phyloP scores from a whole-genome alignment of 352 stramenopile species.

The Pythium aquatile region DNA sequence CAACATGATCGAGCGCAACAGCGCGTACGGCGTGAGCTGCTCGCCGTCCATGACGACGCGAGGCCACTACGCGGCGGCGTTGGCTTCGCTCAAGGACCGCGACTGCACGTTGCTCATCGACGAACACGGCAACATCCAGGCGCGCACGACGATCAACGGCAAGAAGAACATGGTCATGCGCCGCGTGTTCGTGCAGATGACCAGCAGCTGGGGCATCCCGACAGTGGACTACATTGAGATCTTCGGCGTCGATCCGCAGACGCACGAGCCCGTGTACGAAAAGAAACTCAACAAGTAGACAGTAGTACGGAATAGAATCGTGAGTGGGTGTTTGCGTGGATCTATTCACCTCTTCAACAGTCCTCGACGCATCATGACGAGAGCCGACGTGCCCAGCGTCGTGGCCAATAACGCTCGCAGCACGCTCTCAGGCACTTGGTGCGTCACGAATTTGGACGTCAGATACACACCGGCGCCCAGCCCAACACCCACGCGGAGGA shows the following conservation, averaged over 20 bases:
- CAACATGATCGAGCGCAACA: conserved; percentile 86
- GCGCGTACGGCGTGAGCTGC: conserved; percentile 64
- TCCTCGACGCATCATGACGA: conserved; percentile 76
- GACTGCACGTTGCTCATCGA: conserved; percentile 60
- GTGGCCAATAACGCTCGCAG: conserved; percentile 64
- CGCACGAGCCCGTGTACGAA: conserved; percentile 67
- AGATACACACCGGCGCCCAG: conserved; percentile 61
- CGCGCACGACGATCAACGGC: conserved; percentile 67
- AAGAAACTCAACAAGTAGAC: conserved; percentile 82
- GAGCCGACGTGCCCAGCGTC: conserved; percentile 58
- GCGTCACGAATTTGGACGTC: conserved; percentile 82
- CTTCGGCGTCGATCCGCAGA: conserved; percentile 67
- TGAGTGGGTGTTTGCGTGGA: neutral
- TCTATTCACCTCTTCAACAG: conserved; percentile 32
- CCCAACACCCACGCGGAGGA: conserved; percentile 54
- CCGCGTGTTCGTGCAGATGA: conserved; percentile 84
- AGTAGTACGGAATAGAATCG: neutral
- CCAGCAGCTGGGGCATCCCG: conserved; percentile 76
- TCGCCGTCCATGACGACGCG: conserved; percentile 27
- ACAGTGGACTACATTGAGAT: conserved; percentile 84
- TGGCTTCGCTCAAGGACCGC: conserved; percentile 74
- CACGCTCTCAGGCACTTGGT: conserved; percentile 67
- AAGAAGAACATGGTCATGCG: conserved; percentile 63
- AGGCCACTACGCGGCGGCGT: conserved; percentile 44
- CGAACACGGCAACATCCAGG: conserved; percentile 52